These are phyloP conservation scores for Phaseolus coccineus DNA, from an alignment of 331 rosid genomes.

Conservation along the genomic window DNA sequence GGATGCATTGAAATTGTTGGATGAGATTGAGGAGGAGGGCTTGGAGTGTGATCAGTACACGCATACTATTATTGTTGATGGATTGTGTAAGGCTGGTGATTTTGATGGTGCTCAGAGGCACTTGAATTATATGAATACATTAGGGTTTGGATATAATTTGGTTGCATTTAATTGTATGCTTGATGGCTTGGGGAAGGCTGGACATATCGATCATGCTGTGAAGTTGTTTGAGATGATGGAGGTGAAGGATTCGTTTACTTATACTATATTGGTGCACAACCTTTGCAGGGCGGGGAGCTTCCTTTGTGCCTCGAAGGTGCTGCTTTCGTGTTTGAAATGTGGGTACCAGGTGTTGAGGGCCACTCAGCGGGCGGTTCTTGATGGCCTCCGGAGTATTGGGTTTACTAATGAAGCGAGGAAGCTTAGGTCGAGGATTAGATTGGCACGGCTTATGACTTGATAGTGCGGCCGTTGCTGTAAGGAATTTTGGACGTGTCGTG, in stretches of 20 bases:
- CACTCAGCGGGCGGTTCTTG: conserved; percentile 70
- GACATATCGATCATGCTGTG: conserved; percentile 71
- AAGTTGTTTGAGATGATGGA: conserved; percentile 72
- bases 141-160: conserved; percentile 67
- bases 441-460: conserved; percentile 51
- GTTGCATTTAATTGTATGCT: conserved; percentile 73
- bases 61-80: conserved; percentile 70
- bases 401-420: conserved; percentile 66
- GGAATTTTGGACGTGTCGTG: conserved; percentile 1
- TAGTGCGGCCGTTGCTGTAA: conserved; percentile 21
- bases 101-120: conserved; percentile 62
- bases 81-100: conserved; percentile 68
- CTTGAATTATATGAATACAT: conserved; percentile 59
- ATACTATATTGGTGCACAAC: conserved; percentile 72
- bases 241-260: conserved; percentile 69
- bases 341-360: conserved; percentile 61
- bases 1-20: conserved; percentile 68
- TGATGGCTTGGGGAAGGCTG: conserved; percentile 83
- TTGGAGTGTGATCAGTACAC: conserved; percentile 70
- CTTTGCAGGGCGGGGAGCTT: conserved; percentile 78
- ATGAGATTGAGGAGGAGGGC: conserved; percentile 69
- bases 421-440: conserved; percentile 52
- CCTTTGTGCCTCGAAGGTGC: conserved; percentile 68
- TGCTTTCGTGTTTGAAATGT: conserved; percentile 60
- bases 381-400: conserved; percentile 68